These are phyloP conservation scores for Boletus subluridellus DNA, from an alignment of 1,284 basidiomycete genomes.

Conservation along the genomic window DNA sequence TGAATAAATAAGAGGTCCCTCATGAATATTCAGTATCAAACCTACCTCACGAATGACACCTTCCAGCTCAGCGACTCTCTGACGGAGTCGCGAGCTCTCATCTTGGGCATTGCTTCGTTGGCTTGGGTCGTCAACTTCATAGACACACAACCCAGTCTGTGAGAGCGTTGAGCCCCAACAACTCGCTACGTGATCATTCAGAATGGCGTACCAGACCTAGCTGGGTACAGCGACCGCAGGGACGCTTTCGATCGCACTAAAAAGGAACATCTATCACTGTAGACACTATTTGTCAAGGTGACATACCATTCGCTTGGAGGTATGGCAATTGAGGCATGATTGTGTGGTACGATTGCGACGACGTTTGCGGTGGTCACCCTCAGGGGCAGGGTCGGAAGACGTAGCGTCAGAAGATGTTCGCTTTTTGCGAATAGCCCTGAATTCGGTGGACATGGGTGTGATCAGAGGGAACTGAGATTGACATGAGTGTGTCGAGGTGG, in stretches of 20 bases:
- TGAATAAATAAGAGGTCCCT: slow-evolving; percentile 4
- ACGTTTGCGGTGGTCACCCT: slow-evolving; percentile 51
- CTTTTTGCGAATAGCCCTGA: slow-evolving; percentile 30
- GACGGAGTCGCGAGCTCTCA: slow-evolving; percentile 64
- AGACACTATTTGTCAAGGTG: background rate
- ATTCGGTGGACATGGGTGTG: slow-evolving; percentile 28
- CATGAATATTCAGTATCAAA: background rate
- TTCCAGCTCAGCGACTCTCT: slow-evolving; percentile 78
- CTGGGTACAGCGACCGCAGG: slow-evolving; percentile 71
- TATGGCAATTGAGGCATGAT: slow-evolving; percentile 66
- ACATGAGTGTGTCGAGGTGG: slow-evolving; percentile 2
- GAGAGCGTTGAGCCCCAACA: slow-evolving; percentile 3
- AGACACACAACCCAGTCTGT: slow-evolving; percentile 78
- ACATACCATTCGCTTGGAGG: slow-evolving; percentile 78
- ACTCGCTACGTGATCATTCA: background rate
- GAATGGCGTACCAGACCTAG: slow-evolving; percentile 54
- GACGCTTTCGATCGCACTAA: slow-evolving; percentile 69
- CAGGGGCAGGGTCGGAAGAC: slow-evolving; percentile 20
- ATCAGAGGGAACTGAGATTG: background rate
- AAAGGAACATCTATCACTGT: background rate
- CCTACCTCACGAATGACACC: slow-evolving; percentile 74
- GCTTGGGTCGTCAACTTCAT: slow-evolving; percentile 76
- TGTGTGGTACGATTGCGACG: slow-evolving; percentile 65
- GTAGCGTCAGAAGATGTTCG: slow-evolving; percentile 20
- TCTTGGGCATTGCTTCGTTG: slow-evolving; percentile 52